These are phyloP conservation scores for Colletotrichum liaoningense DNA, from an alignment of 2,329 filamentous ascomycete genomes.

Conservation along the genomic window DNA sequence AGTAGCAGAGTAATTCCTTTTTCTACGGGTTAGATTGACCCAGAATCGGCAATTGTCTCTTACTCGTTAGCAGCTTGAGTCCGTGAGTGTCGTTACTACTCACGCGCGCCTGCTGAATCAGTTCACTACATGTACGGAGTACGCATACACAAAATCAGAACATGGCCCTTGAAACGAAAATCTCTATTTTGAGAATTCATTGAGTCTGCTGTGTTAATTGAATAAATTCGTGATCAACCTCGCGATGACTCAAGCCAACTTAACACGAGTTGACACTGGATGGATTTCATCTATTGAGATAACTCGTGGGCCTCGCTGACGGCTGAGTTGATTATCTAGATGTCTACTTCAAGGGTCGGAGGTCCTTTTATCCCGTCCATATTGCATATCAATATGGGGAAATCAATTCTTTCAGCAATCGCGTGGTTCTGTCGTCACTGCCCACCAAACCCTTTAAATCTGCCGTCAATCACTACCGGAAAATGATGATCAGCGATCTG, in stretches of 20 bases:
- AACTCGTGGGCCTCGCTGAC: too few relatives aligned
- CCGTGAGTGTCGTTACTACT: background rate
- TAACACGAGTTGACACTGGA: background rate
- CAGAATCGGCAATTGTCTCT: background rate
- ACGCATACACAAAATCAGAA: background rate
- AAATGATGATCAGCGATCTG: constrained; percentile 19
- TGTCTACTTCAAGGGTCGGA: background rate
- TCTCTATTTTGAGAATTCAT: background rate
- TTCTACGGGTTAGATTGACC: background rate
- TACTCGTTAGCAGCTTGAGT: background rate
- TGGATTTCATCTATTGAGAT: background rate
- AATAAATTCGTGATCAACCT: background rate
- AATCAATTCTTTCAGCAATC: background rate
- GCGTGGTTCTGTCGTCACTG: background rate
- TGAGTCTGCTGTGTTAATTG: background rate
- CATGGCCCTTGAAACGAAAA: background rate
- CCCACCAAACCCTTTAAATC: background rate
- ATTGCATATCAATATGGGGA: background rate
- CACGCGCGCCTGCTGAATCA: background rate
- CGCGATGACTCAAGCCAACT: background rate
- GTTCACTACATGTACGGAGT: background rate
- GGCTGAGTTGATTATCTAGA: background rate
- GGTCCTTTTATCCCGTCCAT: background rate
- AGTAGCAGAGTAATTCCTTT: background rate
- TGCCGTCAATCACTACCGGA: background rate